Base-by-base conservation (phyloP, 441 rosid species). In the Syzygium malaccense region DNA sequence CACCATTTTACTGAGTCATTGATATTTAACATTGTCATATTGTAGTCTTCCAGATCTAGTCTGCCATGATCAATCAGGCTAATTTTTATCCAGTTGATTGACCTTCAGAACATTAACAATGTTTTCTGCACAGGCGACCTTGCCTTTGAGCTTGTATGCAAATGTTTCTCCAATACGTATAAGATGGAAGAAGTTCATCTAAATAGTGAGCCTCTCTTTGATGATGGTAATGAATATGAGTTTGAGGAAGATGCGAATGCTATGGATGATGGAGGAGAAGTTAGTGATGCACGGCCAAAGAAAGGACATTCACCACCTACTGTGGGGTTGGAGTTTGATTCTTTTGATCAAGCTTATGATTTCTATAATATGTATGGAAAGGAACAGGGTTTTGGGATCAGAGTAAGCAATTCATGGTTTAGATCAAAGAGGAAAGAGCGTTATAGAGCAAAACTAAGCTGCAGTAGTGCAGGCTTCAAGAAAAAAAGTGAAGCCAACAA, bases 161-260 rank as follows among this genome's bases (percentile, higher is more conserved):
- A 37, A 71, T 71, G 83, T 37, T 45, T 37, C 83, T 12, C 51
- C 83, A 71, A 23, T 51, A 33, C 64, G 45, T 56, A 88, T 90
- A 91, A 92, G 93, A 94, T 93, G 95, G 95, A 93, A 90, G 95
- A 94, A 91, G 95, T 93, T 92, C 93, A 93, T 89, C 95, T 93
- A 90, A 92, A 94, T 51, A 92, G 91, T 37, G 94, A 92, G 90
- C 95, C 95, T 20, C 90, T 92, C 53, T 92, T 94, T 87, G 94
- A 93, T 90, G 94, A 91, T 32, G 90, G 89, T 2, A 91, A 92
- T 87, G 94, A 88, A 11, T 92, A 89, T 88, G 94, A 92, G 85
- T 89, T 85, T 88, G 91, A 91, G 88, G 95, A 92, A 86, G 89
- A 90, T 83, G 84, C 88, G 75, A 85, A 90, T 62, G 84, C 51